A percentile compares a stretch with the other conserved stretches of the same genome.
phyloP scores from a whole-genome alignment of 1,284 basidiomycete species.

The Trametes polyzona region DNA sequence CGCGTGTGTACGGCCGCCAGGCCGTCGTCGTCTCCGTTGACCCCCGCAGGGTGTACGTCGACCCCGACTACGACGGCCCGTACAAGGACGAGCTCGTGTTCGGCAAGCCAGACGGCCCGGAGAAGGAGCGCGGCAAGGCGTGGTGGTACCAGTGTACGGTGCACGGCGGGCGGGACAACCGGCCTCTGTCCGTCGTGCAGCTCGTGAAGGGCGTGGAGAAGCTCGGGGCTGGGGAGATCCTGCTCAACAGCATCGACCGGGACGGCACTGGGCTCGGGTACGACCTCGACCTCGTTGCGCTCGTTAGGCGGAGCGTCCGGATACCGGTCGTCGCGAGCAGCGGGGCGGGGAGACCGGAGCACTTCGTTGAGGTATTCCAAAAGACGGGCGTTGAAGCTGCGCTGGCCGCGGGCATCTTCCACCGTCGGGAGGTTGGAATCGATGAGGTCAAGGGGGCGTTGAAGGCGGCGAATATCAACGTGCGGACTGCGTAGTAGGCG shows the following conservation, averaged over 20 bases:
- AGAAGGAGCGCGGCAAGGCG: conserved; percentile 70
- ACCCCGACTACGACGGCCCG: conserved; percentile 69
- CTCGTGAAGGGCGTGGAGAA: conserved; percentile 87
- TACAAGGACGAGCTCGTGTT: conserved; percentile 71
- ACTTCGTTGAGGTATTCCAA: conserved; percentile 89
- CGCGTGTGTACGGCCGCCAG: conserved; percentile 90
- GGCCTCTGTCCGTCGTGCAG: conserved; percentile 93
- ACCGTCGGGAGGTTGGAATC: conserved; percentile 84
- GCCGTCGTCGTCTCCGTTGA: conserved; percentile 99
- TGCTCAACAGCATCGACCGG: conserved; percentile 96
- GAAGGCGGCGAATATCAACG: conserved; percentile 53
- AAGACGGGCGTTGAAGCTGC: conserved; percentile 88
- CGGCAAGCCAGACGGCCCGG: conserved; percentile 51
- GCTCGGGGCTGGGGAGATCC: conserved; percentile 93
- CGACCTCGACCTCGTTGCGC: conserved; percentile 82
- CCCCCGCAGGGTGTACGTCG: conserved; percentile 88
- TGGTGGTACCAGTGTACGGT: conserved; percentile 99
- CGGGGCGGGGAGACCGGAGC: conserved; percentile 82
- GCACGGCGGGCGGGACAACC: conserved; percentile 86
- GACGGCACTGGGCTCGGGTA: conserved; percentile 96
- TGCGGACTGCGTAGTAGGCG: conserved; percentile 27
- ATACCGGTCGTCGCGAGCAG: conserved; percentile 97
- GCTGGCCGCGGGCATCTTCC: conserved; percentile 97
- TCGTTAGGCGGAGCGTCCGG: conserved; percentile 77
- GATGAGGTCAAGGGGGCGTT: conserved; percentile 71